Percentiles rank a stretch among this genome's conserved stretches.
phyloP scores from a whole-genome alignment of 176 grass and related monocot genomes.

The Oryza australiensis region DNA sequence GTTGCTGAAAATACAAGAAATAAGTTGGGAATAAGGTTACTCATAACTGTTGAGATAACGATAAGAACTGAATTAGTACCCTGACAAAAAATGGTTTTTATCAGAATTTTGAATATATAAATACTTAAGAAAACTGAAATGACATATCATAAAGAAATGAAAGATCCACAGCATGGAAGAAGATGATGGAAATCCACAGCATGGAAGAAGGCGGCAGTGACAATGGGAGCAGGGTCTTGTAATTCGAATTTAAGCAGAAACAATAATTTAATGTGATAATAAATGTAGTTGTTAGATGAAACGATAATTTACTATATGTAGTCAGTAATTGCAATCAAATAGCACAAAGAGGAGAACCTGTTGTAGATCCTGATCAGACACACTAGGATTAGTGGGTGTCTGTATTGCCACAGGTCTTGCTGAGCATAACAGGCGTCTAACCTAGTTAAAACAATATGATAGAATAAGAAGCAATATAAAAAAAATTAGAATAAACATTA shows the following conservation, averaged over 20 bases:
- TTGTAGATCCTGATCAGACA: constrained; percentile 90
- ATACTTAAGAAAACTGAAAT: constrained; percentile 27
- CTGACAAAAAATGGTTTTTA: constrained; percentile 8
- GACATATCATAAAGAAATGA: constrained; percentile 4
- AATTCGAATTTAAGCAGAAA: constrained; percentile 19
- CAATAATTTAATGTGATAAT: constrained; percentile 20
- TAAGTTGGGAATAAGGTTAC: constrained; percentile 1
- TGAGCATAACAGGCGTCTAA: constrained; percentile 87
- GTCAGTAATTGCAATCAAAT: constrained; percentile 6
- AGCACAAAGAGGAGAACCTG: constrained; percentile 57
- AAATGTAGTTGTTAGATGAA: constrained; percentile 15
- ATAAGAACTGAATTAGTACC: neutral
- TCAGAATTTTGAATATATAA: neutral
- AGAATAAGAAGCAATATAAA: constrained; percentile 3
- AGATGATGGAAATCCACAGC: too few relatives aligned
- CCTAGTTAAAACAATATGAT: constrained; percentile 48
- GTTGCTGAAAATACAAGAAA: constrained; percentile 64
- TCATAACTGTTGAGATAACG: constrained; percentile 14
- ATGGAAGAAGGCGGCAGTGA: neutral
- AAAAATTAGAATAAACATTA: neutral
- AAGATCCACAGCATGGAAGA: constrained; percentile 14
- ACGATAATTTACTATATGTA: constrained; percentile 7
- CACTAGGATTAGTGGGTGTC: constrained; percentile 84
- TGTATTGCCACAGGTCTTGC: constrained; percentile 83
- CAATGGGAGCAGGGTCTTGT: constrained; percentile 3